Base-by-base conservation (phyloP, 345 rosid species). In the Erodium maritimum region DNA sequence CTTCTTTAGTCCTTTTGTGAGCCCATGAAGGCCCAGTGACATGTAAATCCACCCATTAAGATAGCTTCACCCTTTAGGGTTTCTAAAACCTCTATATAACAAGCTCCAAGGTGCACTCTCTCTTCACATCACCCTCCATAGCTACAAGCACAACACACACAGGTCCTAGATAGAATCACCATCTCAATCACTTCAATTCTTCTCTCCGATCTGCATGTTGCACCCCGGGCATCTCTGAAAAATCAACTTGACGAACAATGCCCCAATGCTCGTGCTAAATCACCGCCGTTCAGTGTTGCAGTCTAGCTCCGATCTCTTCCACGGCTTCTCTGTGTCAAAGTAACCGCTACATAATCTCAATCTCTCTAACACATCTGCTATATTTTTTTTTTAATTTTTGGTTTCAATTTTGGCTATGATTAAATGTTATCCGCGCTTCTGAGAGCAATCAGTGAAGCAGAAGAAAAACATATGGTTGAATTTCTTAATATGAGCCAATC, bases 231-330 rank as follows among this genome's bases (percentile, higher is more conserved):
- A 77, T 66, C 63, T 78, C 89, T 61, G 84, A n/a, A 75, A 19
- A 10, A 5, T 29, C 0, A 6, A 1, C n/a, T n/a, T 78, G 86
- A 83, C 23, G 89, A 80, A 42, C 17, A 50, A 66, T 72, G 82
- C 82, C 90, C 90, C 84, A 80, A 77, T 71, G 84, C 77, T 69
- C 68, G 84, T 84, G 90, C 84, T 66, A 79, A 45, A 84, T 21
- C 24, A 18, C 55, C 56, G 84, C 61, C 84, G 74, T 81, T 80
- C 59, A n/a, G 86, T 81, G 86, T 81, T 84, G 82, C 86, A 79
- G 86, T 67, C 68, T 65, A 55, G 81, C 80, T 59, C 58, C 9
- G 19, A 23, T 20, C 45, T 57, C 33, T 46, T 45, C 23, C 37
- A 52, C 61, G 76, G 77, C 82, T 68, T 64, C 61, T 60, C 84